Conservation (phyloP, 495 filamentous ascomycete species). For the Xylaria nigripes region DNA sequence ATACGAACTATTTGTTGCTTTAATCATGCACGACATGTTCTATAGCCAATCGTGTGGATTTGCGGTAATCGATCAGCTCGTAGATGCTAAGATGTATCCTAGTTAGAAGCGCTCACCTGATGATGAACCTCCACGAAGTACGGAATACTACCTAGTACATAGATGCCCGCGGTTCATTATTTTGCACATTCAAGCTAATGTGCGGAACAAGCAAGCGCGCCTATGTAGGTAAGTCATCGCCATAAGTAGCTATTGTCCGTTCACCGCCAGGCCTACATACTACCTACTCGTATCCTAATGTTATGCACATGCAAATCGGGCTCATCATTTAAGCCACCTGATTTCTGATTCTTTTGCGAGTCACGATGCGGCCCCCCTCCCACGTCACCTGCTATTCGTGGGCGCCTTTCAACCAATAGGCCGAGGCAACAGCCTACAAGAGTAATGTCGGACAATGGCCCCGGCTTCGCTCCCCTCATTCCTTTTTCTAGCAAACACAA, state of each 20-base stretch:
- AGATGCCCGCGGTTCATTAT: no score
- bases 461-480: not conserved
- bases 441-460: not conserved
- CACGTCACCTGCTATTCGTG: not conserved
- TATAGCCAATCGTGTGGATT: no score
- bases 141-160: no score
- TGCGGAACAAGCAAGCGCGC: not conserved
- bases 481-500: not conserved
- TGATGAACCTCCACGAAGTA: no score
- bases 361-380: not conserved
- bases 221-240: no score
- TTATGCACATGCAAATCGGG: not conserved
- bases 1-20: no score
- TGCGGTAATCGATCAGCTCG: no score
- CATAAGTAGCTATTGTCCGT: not conserved
- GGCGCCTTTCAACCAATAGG: not conserved
- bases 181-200: no score
- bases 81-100: no score
- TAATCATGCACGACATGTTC: no score
- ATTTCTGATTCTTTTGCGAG: not conserved
- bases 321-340: not conserved
- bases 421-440: no score
- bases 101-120: no score
- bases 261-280: not conserved
- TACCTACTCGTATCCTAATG: not conserved